Percentiles rank a stretch among this genome's conserved stretches.
Conservation (phyloP, 768 basidiomycete genomes). For the Russula ochroleuca region DNA sequence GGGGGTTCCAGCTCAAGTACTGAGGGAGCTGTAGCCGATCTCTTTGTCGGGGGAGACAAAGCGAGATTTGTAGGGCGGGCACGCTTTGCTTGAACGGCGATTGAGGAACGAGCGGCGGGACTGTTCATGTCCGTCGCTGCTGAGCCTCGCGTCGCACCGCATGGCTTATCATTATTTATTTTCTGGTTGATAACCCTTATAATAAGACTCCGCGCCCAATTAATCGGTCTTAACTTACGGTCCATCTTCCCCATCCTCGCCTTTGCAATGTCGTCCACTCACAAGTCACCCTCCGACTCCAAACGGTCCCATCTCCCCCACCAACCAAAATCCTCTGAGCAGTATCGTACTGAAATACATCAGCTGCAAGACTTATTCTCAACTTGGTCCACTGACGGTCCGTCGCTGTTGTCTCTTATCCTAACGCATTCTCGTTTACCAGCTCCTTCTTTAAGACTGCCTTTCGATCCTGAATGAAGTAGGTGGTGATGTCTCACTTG, state of each 20-base stretch:
- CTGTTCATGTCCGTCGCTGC: slow-evolving; percentile 17
- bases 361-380: slow-evolving; percentile 73
- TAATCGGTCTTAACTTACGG: not conserved
- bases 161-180: not conserved
- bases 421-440: slow-evolving; percentile 29
- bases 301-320: slow-evolving; percentile 30
- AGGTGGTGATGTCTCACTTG: slow-evolving; percentile 62
- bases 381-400: slow-evolving; percentile 65
- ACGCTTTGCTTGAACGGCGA: slow-evolving; percentile 36
- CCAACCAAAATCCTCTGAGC: slow-evolving; percentile 33
- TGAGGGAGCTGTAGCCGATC: slow-evolving; percentile 31
- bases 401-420: slow-evolving; percentile 19
- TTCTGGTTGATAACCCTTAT: not conserved
- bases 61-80: slow-evolving; percentile 52
- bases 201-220: slow-evolving; percentile 14
- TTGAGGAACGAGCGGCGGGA: slow-evolving; percentile 11
- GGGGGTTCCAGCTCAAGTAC: slow-evolving; percentile 37
- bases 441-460: slow-evolving; percentile 47
- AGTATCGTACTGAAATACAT: slow-evolving; percentile 50
- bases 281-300: slow-evolving; percentile 33
- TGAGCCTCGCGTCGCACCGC: too few relatives aligned
- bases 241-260: not conserved
- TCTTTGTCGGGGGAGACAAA: slow-evolving; percentile 32
- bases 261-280: slow-evolving; percentile 28
- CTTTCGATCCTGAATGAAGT: slow-evolving; percentile 63